A percentile compares a stretch with the other conserved stretches of the same genome.
Evolutionary conservation across 2,329 filamentous ascomycete genomes (phyloP).

Genomic region (Coniochaeta pulveracea): DNA sequence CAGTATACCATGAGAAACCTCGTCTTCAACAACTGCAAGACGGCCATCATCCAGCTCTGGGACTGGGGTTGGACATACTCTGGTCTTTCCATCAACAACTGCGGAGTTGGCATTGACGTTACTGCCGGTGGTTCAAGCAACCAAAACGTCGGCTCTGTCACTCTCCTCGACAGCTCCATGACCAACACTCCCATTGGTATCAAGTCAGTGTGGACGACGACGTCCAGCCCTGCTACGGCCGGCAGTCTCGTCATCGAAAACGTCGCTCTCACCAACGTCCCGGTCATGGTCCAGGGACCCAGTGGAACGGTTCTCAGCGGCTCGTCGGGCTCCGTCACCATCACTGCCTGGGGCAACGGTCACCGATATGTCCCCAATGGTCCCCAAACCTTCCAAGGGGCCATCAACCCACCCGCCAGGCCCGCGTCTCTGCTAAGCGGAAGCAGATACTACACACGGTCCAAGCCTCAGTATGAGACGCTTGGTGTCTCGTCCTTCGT

Average conservation of each 20-base stretch:
- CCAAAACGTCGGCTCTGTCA: slow-evolving; percentile 57
- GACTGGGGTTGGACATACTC: slow-evolving; percentile 65
- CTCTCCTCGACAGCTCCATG: slow-evolving; percentile 60
- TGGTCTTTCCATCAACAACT: slow-evolving; percentile 47
- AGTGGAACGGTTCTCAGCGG: slow-evolving; percentile 42
- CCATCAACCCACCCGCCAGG: slow-evolving; percentile 29
- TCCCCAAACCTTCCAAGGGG: slow-evolving; percentile 33
- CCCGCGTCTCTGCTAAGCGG: slow-evolving; percentile 42
- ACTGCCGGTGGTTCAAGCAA: slow-evolving; percentile 29
- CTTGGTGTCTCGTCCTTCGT: slow-evolving; percentile 47
- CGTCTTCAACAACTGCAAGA: slow-evolving; percentile 53
- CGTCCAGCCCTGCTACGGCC: slow-evolving; percentile 29
- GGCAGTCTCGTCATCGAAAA: slow-evolving; percentile 48
- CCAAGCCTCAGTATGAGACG: slow-evolving; percentile 61
- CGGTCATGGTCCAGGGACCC: slow-evolving; percentile 25
- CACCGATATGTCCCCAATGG: slow-evolving; percentile 42
- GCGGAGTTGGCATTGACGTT: slow-evolving; percentile 50
- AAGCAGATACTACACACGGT: slow-evolving; percentile 44
- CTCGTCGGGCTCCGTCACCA: slow-evolving; percentile 31
- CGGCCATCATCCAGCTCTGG: slow-evolving; percentile 59
- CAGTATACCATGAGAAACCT: slow-evolving; percentile 61
- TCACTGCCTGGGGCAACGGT: slow-evolving; percentile 57
- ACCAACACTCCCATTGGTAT: slow-evolving; percentile 52
- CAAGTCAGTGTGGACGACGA: slow-evolving; percentile 43
- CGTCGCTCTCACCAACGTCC: slow-evolving; percentile 23